Base-by-base conservation (phyloP, 257 asterid genomes). In the Hygrophila difformis region DNA sequence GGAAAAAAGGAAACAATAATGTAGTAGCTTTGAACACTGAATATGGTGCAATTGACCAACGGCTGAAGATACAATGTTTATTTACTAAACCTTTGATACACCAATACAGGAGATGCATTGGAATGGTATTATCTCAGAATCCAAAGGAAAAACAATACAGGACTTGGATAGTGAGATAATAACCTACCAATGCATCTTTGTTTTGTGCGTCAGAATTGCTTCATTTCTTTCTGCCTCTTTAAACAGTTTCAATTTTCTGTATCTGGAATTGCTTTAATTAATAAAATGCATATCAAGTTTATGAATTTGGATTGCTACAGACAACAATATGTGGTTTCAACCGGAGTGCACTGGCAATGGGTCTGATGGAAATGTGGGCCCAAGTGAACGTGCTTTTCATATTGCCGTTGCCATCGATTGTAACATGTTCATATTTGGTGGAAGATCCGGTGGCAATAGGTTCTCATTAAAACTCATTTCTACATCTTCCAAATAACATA, bases 401-500 rank as follows among this genome's bases (percentile, higher is more conserved):
- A 62, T 80, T 62, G 84, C 93, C 52, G 86, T 91, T 59, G 62
- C 92, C 15, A 86, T 86, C 55, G 94, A 91, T 67, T 91, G 93
- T 69, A 83, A 86, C 77, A 70, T 91, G 88, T 91, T 91, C 81
- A 69, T 91, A 65, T 91, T 86, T 68, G 94, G 95, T 14, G 98
- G 98, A 63, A 79, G 98, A 62, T 74, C 79, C 56, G 94, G 96
- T 22, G 68, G 78, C 59, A 79, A 75, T 58, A 86, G 98, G 98
- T 86, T 66, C 10, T 60, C 10, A 22, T 47, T 44, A 12, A 39
- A 17, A 51, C 3, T 1, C n/a, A n/a, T n/a, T 20, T 52, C 23
- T 64, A 18, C 23, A 55, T 19, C 60, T 43, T 65, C 42, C 47
- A n/a, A 18, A 24, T 50, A 22, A 4, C 29, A 7, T 53, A 45